Evolutionary conservation across 208 protist genomes (phyloP), one percentile per base, ranked within the genome.

Genomic region (Leishmania turanica): DNA sequence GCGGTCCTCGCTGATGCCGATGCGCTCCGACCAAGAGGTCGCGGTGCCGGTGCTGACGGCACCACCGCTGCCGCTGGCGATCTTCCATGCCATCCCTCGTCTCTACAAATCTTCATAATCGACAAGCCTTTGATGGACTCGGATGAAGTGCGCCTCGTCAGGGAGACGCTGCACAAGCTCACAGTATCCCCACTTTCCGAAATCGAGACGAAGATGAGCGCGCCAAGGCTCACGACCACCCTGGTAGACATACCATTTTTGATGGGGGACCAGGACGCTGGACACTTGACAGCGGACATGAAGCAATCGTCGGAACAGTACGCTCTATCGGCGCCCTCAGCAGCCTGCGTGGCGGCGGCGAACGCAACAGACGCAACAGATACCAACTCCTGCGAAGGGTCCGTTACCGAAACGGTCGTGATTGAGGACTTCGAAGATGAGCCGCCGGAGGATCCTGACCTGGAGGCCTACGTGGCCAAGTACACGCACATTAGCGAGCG

Each of bases 21-120:
- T 58, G 79, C 88, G 0, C 69, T 93, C 1, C 65, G 24, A 34
- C 65, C 81, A 19, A n/a, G 11, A 2, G 2, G 73, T 2, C 56
- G 53, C n/a, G 62, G 1, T 24, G 3, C 27, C 11, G n/a, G 31
- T 1, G 9, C 24, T 58, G 45, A 45, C 17, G 8, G 70, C 1
- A 49, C 42, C 1, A 13, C 19, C 8, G 34, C 42, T 0, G 42
- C 19, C 34, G 27, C 15, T 24, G 45, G 15, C 24, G 56, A 58
- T 62, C 27, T 62, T 27, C 42, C 19, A 6, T 79, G 56, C 17
- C 77, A 91, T 51, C 88, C 85, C 0, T 56, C 77, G 19, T 62
- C 75, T n/a, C 77, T 96, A 49, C 87, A 93, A 53, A 84, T 94
- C 9, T 93, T 92, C 58, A 82, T 96, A 34, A 89, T 96, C 71